A percentile compares a stretch with the other conserved stretches of the same genome.
phyloP scores from a whole-genome alignment of 306 rosid genomes.

The Sechiopsis laciniata region DNA sequence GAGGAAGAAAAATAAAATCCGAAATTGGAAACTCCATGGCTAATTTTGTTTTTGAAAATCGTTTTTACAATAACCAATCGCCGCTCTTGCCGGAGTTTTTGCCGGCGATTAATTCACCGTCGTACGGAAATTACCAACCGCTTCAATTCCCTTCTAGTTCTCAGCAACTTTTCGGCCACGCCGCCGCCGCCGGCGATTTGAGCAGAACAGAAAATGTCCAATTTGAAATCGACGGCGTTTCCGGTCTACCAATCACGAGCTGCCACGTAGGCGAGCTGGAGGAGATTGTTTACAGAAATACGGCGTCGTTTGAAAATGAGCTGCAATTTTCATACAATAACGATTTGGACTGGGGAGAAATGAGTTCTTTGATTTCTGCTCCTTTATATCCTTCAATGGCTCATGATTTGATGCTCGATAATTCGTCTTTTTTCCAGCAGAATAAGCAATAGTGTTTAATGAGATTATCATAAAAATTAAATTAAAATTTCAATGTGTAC shows the following conservation, averaged over 20 bases:
- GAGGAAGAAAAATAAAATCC: slow-evolving; percentile 25
- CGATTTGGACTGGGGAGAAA: slow-evolving; percentile 40
- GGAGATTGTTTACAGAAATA: slow-evolving; percentile 34
- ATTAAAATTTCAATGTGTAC: slow-evolving; percentile 13
- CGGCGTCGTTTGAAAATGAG: slow-evolving; percentile 38
- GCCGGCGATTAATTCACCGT: slow-evolving; percentile 31
- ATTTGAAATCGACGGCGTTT: slow-evolving; percentile 25
- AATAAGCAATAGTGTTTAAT: background rate
- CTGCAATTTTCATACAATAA: slow-evolving; percentile 38
- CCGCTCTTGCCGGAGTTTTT: slow-evolving; percentile 54
- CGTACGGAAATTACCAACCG: slow-evolving; percentile 28
- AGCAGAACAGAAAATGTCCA: slow-evolving; percentile 25
- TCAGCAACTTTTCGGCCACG: slow-evolving; percentile 25
- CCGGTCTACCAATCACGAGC: slow-evolving; percentile 26
- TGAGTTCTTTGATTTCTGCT: slow-evolving; percentile 36
- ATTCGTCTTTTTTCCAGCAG: background rate
- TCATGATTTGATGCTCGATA: background rate
- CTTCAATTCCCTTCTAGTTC: slow-evolving; percentile 14
- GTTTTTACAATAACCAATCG: slow-evolving; percentile 25
- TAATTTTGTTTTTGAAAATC: slow-evolving; percentile 17
- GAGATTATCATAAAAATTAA: background rate
- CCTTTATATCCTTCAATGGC: slow-evolving; percentile 18
- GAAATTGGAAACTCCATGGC: slow-evolving; percentile 25
- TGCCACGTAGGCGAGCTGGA: slow-evolving; percentile 28
- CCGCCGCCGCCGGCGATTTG: slow-evolving; percentile 18